Base-by-base conservation (phyloP, 208 protist genomes). In the Trypanosoma lewisi region DNA sequence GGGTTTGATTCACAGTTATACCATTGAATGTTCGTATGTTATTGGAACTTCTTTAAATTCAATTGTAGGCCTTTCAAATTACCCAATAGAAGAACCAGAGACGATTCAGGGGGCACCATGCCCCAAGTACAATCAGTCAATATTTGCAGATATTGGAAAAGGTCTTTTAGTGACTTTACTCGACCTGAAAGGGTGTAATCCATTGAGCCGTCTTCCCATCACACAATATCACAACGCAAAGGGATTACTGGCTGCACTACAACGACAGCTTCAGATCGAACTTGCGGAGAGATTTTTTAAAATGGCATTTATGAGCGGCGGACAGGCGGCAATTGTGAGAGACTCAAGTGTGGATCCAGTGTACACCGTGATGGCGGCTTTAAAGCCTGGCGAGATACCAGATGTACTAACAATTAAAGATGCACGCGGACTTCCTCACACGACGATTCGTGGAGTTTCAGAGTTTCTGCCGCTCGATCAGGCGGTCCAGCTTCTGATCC, bases 1-100 rank as follows among this genome's bases (percentile, higher is more conserved):
- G 4, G 87, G 85, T 44, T 61, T 96, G 31, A 57, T 95, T 47
- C 80, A 95, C 67, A 81, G 81, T 56, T 98, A 97, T 71, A 94
- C 91, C 7, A 84, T 98, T 58, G 93, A 98, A 75, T 77, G 89
- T 16, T 97, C 93, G 47, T 87, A 96, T 63, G 89, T 96, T 36
- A 77, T 73, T 33, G 90, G 82, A 17, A 89, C 82, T 19, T 27
- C 56, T 2, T 27, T 93, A 21, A 91, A 89, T 64, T 48, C 71
- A 4, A 41, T 96, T 34, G 50, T 62, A 0, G 28, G 63, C 4
- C 64, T 88, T 11, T 48, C 80, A 30, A 55, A 59, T 42, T 61
- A 63, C 34, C 53, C 66, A 17, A 64, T 71, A 27, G 58, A 78
- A 33, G 47, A 75, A 34, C 49, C 49, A 8, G 77, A 83, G 42